A percentile compares a stretch with the other conserved stretches of the same genome.
Conservation (phyloP, 306 rosid species). For the Oemleria cerasiformis region DNA sequence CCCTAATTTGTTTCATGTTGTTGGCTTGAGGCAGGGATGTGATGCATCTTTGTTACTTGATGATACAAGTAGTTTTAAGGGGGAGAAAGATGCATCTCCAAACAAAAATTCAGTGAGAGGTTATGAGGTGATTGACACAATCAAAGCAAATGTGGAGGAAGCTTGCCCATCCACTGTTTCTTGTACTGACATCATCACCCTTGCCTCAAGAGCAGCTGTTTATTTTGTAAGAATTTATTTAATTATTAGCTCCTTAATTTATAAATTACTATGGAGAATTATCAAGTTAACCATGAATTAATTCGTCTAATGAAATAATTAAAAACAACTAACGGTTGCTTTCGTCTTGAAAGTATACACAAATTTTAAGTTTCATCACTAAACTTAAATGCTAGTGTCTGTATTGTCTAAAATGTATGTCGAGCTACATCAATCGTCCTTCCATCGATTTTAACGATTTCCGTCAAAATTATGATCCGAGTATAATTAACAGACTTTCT, state of each 20-base stretch:
- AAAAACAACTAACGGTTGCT: neutral
- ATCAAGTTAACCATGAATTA: neutral
- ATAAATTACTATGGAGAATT: neutral
- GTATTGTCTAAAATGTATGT: no score
- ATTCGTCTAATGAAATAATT: neutral
- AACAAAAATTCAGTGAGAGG: conserved; percentile 74
- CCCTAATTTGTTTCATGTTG: neutral
- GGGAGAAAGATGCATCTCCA: conserved; percentile 74
- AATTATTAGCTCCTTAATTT: neutral
- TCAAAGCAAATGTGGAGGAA: conserved; percentile 62
- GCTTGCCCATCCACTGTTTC: conserved; percentile 86
- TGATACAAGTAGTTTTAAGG: conserved; percentile 59
- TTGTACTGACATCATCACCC: conserved; percentile 76
- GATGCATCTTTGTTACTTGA: conserved; percentile 81
- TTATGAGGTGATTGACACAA: conserved; percentile 71
- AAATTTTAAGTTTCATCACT: no score
- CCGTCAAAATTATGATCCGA: no score
- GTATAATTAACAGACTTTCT: no score
- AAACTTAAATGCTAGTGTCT: no score
- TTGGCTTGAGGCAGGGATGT: conserved; percentile 54
- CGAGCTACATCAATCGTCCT: no score
- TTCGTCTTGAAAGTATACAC: no score
- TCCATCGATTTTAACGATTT: no score
- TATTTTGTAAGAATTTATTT: conserved; percentile 47
- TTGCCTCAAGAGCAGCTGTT: conserved; percentile 80